Evolutionary conservation across 306 rosid genomes (phyloP).

Genomic region (Cyamopsis tetragonoloba): DNA sequence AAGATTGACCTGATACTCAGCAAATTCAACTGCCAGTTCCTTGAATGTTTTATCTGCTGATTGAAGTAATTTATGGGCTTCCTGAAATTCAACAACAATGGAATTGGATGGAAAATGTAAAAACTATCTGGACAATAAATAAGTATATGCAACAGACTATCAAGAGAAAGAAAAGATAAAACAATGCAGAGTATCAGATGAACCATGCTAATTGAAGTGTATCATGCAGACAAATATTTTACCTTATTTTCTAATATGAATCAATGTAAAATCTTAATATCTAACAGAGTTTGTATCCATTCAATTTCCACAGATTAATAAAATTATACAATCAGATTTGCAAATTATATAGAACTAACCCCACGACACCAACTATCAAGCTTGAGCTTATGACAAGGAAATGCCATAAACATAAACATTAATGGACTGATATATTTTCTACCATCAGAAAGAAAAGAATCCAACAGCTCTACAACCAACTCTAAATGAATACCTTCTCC

Average conservation of each 20-base stretch:
- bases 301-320: not conserved
- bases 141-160: not conserved
- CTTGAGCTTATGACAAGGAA: slow-evolving; percentile 23
- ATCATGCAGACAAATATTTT: not conserved
- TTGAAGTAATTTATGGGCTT: slow-evolving; percentile 93
- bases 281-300: not conserved
- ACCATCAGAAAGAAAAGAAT: not conserved
- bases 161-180: slow-evolving; percentile 14
- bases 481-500: slow-evolving; percentile 67
- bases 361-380: not conserved
- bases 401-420: slow-evolving; percentile 6
- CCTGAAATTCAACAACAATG: slow-evolving; percentile 52
- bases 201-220: not conserved
- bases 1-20: slow-evolving; percentile 78
- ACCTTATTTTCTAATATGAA: not conserved
- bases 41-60: slow-evolving; percentile 83
- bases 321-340: not conserved
- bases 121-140: not conserved
- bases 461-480: slow-evolving; percentile 6
- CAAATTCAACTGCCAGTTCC: slow-evolving; percentile 87
- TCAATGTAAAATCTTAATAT: not conserved
- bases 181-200: not conserved
- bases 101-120: slow-evolving; percentile 18
- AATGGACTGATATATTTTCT: slow-evolving; percentile 1
- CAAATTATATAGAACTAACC: slow-evolving; percentile 1